Conservation (phyloP, 306 rosid genomes). For the Luffa acutangula region DNA sequence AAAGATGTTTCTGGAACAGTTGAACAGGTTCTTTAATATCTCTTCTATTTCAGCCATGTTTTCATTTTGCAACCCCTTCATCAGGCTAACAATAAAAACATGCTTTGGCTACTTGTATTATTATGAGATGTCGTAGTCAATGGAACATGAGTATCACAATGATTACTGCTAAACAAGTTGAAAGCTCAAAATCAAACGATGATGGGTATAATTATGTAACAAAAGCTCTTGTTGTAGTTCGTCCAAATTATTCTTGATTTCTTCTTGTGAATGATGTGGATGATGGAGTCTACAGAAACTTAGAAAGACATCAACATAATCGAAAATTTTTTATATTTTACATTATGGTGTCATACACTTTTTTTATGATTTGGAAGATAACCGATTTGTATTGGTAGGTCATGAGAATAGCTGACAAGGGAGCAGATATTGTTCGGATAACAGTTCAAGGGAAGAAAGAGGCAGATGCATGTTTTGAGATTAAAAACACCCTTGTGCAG, state of each 20-base stretch:
- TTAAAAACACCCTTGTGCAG: constrained; percentile 87
- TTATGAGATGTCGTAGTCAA: neutral
- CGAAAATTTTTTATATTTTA: neutral
- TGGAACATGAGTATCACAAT: neutral
- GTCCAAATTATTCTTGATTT: neutral
- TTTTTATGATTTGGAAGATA: constrained; percentile 5
- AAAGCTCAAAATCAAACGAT: neutral
- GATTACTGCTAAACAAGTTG: neutral
- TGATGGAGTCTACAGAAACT: neutral
- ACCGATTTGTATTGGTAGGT: constrained; percentile 40
- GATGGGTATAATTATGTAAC: neutral
- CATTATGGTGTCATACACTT: neutral
- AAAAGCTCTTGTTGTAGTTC: neutral
- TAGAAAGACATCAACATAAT: neutral
- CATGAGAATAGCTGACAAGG: constrained; percentile 86
- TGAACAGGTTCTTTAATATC: constrained; percentile 58
- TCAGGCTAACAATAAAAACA: neutral
- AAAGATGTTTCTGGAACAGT: constrained; percentile 88
- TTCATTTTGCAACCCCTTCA: neutral
- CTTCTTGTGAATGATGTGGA: neutral
- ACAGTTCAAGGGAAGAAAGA: constrained; percentile 98
- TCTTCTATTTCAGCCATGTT: neutral
- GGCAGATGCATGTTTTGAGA: constrained; percentile 94
- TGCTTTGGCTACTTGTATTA: neutral
- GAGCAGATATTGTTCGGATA: constrained; percentile 89